Conservation (phyloP, 2,329 filamentous ascomycete genomes). For the Podosphaera aphanis region DNA sequence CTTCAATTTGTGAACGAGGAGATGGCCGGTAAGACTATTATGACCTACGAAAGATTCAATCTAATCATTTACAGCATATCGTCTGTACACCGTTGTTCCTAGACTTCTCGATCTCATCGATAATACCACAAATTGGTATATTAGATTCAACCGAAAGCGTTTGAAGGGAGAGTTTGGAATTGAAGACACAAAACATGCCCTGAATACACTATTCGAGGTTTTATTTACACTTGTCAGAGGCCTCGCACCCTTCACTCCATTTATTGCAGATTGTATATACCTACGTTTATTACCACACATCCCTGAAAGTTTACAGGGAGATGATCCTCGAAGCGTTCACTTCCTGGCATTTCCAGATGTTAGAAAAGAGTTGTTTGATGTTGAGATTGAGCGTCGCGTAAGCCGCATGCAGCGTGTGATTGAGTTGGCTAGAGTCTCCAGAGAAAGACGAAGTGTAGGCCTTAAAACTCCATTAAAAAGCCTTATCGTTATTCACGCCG, state of each 20-base stretch:
- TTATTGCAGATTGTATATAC: constrained; percentile 90
- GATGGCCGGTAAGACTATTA: constrained; percentile 44
- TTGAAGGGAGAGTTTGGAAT: constrained; percentile 75
- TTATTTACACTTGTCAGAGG: constrained; percentile 72
- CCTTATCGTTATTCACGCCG: constrained; percentile 67
- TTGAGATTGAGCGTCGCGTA: constrained; percentile 65
- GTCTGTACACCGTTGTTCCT: constrained; percentile 78
- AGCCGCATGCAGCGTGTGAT: constrained; percentile 89
- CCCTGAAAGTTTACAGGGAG: constrained; percentile 40
- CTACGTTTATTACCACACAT: constrained; percentile 61
- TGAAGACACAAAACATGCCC: constrained; percentile 67
- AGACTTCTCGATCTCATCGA: constrained; percentile 66
- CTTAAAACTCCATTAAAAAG: constrained; percentile 83
- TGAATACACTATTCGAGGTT: constrained; percentile 88
- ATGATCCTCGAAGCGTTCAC: constrained; percentile 70
- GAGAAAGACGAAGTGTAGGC: constrained; percentile 64
- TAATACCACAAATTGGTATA: constrained; percentile 97
- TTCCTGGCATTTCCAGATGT: constrained; percentile 82
- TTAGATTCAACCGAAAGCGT: constrained; percentile 75
- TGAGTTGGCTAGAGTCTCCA: constrained; percentile 63
- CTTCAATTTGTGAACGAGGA: constrained; percentile 81
- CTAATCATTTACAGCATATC: constrained; percentile 28
- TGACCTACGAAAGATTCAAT: background rate
- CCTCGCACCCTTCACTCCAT: constrained; percentile 84
- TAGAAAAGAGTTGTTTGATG: constrained; percentile 67